Base-by-base conservation (phyloP, 2,329 filamentous ascomycete genomes). In the Pseudogymnoascus sp. region DNA sequence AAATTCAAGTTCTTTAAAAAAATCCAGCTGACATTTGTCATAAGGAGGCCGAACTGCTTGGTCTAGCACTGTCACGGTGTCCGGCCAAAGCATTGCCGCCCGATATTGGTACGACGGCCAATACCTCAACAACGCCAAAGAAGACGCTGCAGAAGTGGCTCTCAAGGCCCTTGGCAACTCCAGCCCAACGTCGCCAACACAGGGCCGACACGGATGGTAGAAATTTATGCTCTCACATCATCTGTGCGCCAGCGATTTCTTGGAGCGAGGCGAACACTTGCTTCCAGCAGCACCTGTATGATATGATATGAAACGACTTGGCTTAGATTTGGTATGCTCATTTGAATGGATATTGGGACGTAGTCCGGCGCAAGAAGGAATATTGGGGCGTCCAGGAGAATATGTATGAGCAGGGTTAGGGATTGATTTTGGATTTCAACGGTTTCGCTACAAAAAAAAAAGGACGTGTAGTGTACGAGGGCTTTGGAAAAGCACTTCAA, bases 91-190 rank as follows among this genome's bases (percentile, higher is more conserved):
- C 55, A 82, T 90, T 69, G 73, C 81, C n/a, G 91, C 91, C 55
- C 85, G 91, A 66, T 96, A 86, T 77, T 96, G 91, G 91, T 96
- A 96, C 76, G 92, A 96, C 75, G 91, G 91, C 65, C 86, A 91
- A 73, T 91, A 91, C 72, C 81, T 93, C 75, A 86, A 93, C 79
- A 96, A 96, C 71, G 91, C 91, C 63, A 88, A 86, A 76, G 92
- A 96, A 75, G 92, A 96, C 73, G 92, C 91, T n/a, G 91, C 92
- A 67, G 91, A 96, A 76, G 83, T 89, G 65, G 91, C 91, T 25
- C 75, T 89, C 65, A 83, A 80, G 71, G 83, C 81, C 76, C 75
- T 90, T 62, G 67, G 64, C 63, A 73, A 73, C 59, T 77, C 74
- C 62, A 75, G 70, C 59, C 73, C 76, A n/a, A 76, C 69, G 63